Evolutionary conservation across 2,329 filamentous ascomycete species (phyloP), one percentile per base, ranked within the genome.

Genomic region (Diplodia seriata): DNA sequence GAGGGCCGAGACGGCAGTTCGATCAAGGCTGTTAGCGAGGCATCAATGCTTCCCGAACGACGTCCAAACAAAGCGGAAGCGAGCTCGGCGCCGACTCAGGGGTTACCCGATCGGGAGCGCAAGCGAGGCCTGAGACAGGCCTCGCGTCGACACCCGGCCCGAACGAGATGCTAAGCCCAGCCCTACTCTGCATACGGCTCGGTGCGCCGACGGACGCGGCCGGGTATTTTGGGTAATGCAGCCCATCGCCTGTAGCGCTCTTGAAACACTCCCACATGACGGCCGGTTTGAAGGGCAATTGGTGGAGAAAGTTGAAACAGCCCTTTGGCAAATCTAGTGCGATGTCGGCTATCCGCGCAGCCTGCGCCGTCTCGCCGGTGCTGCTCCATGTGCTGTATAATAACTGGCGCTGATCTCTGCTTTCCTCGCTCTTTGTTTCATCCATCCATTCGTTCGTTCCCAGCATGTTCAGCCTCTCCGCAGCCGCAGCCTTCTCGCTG

Each of bases 281-380:
- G 36, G 3, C 20, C 6, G 8, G 38, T 31, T 59, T 59, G 23
- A 43, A 59, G 55, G 55, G 43, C 59, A 63, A 63, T 63, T 63
- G 47, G 59, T 51, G 59, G 59, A 63, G 59, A 63, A 63, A 51
- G 47, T 63, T 51, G 59, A 63, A 63, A 63, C 59, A 38, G 18
- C 5, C 18, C 33, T 33, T 61, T 33, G 26, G 26, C 26, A 26
- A 26, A 26, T 4, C 3, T 26, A 26, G 26, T 26, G 26, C 26
- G 26, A 26, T 26, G 26, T 4, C 26, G 26, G 26, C 26, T 26
- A 26, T 26, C 26, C 26, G 26, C 26, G 26, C 26, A 26, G 26
- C 26, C 26, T 26, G 26, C 0, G 3, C 26, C 26, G 26, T 26
- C 26, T 4, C 26, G 26, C 3, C 26, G 26, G 26, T 26, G 26